These are phyloP conservation scores for Fusarium sp. DNA, from an alignment of 2,329 filamentous ascomycete species.

Conservation along the genomic window DNA sequence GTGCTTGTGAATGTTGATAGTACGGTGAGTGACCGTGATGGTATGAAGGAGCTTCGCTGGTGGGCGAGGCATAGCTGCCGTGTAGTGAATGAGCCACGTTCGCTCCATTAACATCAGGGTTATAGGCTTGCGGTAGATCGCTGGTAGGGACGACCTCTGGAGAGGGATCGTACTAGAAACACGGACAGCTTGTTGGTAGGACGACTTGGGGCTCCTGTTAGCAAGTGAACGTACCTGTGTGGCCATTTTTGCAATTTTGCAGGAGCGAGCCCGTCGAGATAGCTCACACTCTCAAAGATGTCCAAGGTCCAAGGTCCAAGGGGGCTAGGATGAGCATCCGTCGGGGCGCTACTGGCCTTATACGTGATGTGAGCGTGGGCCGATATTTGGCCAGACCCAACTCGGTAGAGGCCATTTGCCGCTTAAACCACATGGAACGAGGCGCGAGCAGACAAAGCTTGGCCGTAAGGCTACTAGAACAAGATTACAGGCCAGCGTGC, in stretches of 20 bases:
- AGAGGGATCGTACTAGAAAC: constrained; percentile 3
- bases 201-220: not conserved
- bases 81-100: not conserved
- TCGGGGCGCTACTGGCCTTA: not conserved
- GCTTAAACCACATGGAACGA: not conserved
- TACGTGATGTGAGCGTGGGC: not conserved
- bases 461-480: not conserved
- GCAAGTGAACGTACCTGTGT: not conserved
- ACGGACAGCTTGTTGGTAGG: not conserved
- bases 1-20: not conserved
- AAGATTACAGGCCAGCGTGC: too few relatives aligned
- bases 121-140: constrained; percentile 2
- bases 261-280: not conserved
- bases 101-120: not conserved
- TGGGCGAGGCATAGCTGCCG: not conserved
- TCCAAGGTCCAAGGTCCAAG: not conserved
- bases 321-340: not conserved
- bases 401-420: not conserved
- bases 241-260: not conserved
- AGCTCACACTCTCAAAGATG: not conserved
- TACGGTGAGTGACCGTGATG: not conserved
- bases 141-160: constrained; percentile 7
- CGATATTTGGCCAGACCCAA: too few relatives aligned
- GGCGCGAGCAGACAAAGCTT: not conserved
- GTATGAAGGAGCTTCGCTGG: not conserved